These are phyloP conservation scores for Cystobasidium pallidum DNA, from an alignment of 1,284 basidiomycete genomes.

Conservation along the genomic window DNA sequence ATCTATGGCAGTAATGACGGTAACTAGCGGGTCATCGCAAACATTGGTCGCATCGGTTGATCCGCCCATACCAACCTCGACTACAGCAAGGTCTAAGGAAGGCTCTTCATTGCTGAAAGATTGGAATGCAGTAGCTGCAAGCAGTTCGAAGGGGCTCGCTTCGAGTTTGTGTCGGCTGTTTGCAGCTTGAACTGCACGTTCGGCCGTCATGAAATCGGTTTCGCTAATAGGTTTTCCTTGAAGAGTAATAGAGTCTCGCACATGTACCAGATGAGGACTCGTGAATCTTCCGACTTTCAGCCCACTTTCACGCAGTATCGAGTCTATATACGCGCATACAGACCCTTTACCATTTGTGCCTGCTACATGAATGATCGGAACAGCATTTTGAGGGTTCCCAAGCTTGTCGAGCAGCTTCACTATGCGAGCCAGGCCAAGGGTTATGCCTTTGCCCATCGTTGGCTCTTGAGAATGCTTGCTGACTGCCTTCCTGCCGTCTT, in stretches of 20 bases:
- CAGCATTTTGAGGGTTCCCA: slow-evolving; percentile 63
- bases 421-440: slow-evolving; percentile 76
- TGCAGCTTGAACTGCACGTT: slow-evolving; percentile 62
- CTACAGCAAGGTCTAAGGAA: slow-evolving; percentile 74
- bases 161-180: slow-evolving; percentile 61
- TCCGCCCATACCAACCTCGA: slow-evolving; percentile 97
- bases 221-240: slow-evolving; percentile 64
- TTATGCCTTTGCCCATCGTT: slow-evolving; percentile 61
- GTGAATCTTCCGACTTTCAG: slow-evolving; percentile 82
- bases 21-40: slow-evolving; percentile 73
- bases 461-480: neutral
- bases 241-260: slow-evolving; percentile 77
- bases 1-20: slow-evolving; percentile 81
- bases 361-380: slow-evolving; percentile 87
- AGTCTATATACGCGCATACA: slow-evolving; percentile 79
- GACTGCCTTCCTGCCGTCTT: neutral
- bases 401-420: slow-evolving; percentile 65
- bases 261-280: slow-evolving; percentile 82
- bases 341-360: slow-evolving; percentile 99
- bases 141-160: slow-evolving; percentile 78
- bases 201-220: slow-evolving; percentile 63
- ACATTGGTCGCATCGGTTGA: slow-evolving; percentile 90
- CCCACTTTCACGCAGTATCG: slow-evolving; percentile 67
- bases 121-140: slow-evolving; percentile 74
- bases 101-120: slow-evolving; percentile 66